Evolutionary conservation across 108 stramenopile species (phyloP), one percentile per base, ranked within the genome.

Genomic region (Ochromonas danica): DNA sequence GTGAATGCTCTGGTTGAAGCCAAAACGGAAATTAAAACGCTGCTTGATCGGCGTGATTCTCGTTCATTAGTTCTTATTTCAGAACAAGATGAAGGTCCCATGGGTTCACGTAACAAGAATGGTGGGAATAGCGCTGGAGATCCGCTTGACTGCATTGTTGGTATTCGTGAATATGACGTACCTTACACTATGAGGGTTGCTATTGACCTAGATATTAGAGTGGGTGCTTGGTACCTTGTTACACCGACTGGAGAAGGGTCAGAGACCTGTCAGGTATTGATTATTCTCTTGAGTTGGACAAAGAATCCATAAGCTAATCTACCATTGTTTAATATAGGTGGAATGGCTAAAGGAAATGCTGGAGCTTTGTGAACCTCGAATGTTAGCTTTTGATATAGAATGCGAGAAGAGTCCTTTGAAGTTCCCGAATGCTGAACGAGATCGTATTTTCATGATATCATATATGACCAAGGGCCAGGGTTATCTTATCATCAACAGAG

Each of bases 321-420:
- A n/a, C n/a, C n/a, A n/a, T n/a, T n/a, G n/a, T n/a, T n/a, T n/a
- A n/a, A 91, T 92, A 28, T 71, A 43, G 0, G 57, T 87, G 36
- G 65, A 79, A 3, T 88, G 88, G 75, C 90, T 94, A 75, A 84
- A 86, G n/a, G 94, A 95, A 77, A 85, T 93, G 60, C 83, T 95
- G 61, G 93, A 91, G 62, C 96, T 96, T 79, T 95, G 95, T 2
- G 92, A 92, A 79, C 98, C 98, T 0, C 30, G 87, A 35, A 91
- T 96, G 36, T 82, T 99, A 40, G 98, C 98, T 61, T 99, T 96
- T 84, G 98, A 99, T 80, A 99, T 99, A 79, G 98, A 99, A 84
- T 97, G 96, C 88, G 95, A 94, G 28, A 97, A 97, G 86, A 94
- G 95, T 10, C 95, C 98, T 2, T 91, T 97, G 70, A 99, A 99